These are phyloP conservation scores for Rosa rugosa DNA, from an alignment of 306 rosid genomes.

Conservation along the genomic window DNA sequence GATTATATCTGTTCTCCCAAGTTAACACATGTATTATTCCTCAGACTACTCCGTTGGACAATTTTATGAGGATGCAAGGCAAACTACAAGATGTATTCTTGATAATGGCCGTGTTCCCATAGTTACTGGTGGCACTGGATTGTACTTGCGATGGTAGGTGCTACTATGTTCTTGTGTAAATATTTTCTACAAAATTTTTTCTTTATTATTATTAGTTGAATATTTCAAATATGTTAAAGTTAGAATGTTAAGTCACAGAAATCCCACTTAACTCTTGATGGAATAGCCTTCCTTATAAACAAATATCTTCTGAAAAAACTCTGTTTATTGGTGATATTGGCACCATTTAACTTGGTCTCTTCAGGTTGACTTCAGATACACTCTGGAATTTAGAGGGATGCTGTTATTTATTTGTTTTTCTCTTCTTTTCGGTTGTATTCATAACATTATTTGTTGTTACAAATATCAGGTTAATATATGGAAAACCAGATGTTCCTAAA, in stretches of 20 bases:
- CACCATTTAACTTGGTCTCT: background rate
- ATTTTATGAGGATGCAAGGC: conserved; percentile 94
- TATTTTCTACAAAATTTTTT: background rate
- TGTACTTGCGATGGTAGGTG: conserved; percentile 88
- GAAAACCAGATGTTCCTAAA: conserved; percentile 93
- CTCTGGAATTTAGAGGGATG: background rate
- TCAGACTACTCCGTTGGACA: conserved; percentile 93
- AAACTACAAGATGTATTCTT: conserved; percentile 68
- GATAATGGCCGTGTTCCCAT: conserved; percentile 78
- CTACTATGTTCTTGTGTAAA: background rate
- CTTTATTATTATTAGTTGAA: background rate
- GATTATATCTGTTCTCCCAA: conserved; percentile 22
- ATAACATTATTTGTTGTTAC: conserved; percentile 20
- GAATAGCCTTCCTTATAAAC: background rate
- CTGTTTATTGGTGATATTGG: conserved; percentile 1
- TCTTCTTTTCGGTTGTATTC: background rate
- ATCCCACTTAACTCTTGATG: background rate
- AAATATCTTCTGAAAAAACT: background rate
- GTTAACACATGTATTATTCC: conserved; percentile 36
- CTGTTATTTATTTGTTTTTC: background rate
- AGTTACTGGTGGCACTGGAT: conserved; percentile 93
- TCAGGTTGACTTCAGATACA: background rate
- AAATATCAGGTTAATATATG: conserved; percentile 70
- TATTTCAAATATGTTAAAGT: background rate
- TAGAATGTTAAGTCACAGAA: background rate